A percentile compares a stretch with the other conserved stretches of the same genome.
These are phyloP conservation scores for Suhomyces emberorum DNA, from an alignment of 805 yeast genomes.

Conservation along the genomic window DNA sequence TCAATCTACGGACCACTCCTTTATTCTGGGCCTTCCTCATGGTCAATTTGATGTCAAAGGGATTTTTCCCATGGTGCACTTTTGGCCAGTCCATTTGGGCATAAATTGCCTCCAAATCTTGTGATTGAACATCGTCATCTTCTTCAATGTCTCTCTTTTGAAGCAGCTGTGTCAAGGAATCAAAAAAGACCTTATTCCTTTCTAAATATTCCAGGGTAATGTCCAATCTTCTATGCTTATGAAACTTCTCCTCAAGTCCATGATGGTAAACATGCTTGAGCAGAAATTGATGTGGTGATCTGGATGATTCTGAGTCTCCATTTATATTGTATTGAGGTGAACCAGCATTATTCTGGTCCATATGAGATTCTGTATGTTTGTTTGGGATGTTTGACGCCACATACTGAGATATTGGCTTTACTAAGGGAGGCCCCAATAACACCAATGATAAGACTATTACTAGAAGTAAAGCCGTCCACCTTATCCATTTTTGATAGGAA, in stretches of 20 bases:
- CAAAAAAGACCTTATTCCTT: slow-evolving; percentile 8
- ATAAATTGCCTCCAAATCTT: slow-evolving; percentile 9
- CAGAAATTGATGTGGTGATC: slow-evolving; percentile 14
- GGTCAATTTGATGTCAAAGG: slow-evolving; percentile 37
- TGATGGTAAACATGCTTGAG: slow-evolving; percentile 63
- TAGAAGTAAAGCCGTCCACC: too few relatives aligned
- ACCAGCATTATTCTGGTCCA: too few relatives aligned
- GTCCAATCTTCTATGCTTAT: slow-evolving; percentile 50
- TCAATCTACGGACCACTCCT: slow-evolving; percentile 24
- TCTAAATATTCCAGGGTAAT: slow-evolving; percentile 41
- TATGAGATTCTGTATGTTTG: too few relatives aligned
- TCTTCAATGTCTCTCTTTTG: slow-evolving; percentile 2
- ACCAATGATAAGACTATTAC: too few relatives aligned
- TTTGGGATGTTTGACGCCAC: too few relatives aligned
- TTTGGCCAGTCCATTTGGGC: slow-evolving; percentile 36
- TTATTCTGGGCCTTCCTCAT: slow-evolving; percentile 16
- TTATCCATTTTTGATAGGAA: too few relatives aligned
- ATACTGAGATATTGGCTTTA: too few relatives aligned
- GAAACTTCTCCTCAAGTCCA: slow-evolving; percentile 43
- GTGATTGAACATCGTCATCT: slow-evolving; percentile 2
- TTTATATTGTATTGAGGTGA: too few relatives aligned
- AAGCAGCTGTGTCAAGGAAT: neutral
- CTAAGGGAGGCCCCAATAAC: too few relatives aligned
- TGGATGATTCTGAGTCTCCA: too few relatives aligned
- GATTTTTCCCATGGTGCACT: slow-evolving; percentile 28